Evolutionary conservation across 2,329 filamentous ascomycete genomes (phyloP).

Genomic region (Penicillium sp.): DNA sequence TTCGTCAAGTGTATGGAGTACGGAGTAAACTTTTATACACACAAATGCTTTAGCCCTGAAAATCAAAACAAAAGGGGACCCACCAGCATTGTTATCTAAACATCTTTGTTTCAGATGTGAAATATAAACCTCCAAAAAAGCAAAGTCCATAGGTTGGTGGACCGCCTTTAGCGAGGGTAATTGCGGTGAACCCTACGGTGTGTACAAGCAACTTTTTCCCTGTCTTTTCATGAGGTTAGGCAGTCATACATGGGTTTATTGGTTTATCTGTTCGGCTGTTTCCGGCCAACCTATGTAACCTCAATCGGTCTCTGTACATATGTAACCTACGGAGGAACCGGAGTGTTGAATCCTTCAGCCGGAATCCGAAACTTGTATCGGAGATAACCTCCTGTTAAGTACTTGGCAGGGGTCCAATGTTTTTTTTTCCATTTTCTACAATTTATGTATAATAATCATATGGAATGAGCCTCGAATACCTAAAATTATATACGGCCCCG

Average conservation of each 20-base stretch:
- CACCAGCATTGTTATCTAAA: not conserved
- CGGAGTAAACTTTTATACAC: too few relatives aligned
- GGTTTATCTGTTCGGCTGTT: not conserved
- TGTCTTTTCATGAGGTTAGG: conserved; percentile 1
- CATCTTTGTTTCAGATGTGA: not conserved
- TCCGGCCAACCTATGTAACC: not conserved
- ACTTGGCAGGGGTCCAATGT: not conserved
- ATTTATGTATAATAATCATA: not conserved
- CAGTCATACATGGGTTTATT: conserved; percentile 2
- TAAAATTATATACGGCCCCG: not conserved
- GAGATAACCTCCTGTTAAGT: not conserved
- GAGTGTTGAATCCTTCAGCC: not conserved
- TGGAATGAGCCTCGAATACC: not conserved
- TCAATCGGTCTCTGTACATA: not conserved
- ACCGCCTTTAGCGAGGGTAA: conserved; percentile 3
- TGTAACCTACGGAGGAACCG: too few relatives aligned
- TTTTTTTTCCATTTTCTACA: too few relatives aligned
- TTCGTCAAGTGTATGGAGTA: too few relatives aligned
- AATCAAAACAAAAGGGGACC: not conserved
- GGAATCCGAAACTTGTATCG: not conserved
- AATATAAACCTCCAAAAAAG: not conserved
- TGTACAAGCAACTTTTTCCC: not conserved
- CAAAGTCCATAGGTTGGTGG: not conserved
- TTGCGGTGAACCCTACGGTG: conserved; percentile 5
- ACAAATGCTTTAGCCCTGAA: not conserved